These are phyloP conservation scores for Penicillium polonicum DNA, from an alignment of 2,329 filamentous ascomycete species.

Conservation along the genomic window DNA sequence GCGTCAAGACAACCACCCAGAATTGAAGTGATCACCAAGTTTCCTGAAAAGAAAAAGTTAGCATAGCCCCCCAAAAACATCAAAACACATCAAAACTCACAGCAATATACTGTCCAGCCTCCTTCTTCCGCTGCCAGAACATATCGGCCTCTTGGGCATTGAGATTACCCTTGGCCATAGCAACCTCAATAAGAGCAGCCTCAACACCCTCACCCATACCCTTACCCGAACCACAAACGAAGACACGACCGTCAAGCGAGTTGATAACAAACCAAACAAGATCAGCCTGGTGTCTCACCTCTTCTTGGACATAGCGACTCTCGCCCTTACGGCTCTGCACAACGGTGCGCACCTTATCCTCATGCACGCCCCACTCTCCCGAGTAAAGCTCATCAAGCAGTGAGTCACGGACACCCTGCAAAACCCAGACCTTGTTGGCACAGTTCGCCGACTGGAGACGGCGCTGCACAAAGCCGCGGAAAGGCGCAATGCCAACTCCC, in stretches of 20 bases:
- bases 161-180: constrained; percentile 88
- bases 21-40: constrained; percentile 32
- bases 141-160: constrained; percentile 75
- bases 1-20: background rate
- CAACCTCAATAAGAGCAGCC: constrained; percentile 79
- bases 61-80: background rate
- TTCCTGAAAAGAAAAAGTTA: constrained; percentile 27
- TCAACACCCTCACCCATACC: constrained; percentile 98
- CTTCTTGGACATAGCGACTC: constrained; percentile 92
- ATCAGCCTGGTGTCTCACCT: constrained; percentile 85
- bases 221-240: constrained; percentile 91
- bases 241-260: constrained; percentile 89
- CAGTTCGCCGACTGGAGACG: constrained; percentile 91
- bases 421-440: constrained; percentile 96
- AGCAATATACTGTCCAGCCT: constrained; percentile 91
- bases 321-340: constrained; percentile 74
- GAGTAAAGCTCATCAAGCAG: constrained; percentile 94
- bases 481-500: constrained; percentile 93
- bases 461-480: constrained; percentile 95
- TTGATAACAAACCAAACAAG: constrained; percentile 99
- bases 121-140: constrained; percentile 91
- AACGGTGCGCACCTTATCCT: constrained; percentile 79
- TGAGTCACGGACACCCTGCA: constrained; percentile 91
- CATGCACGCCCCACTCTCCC: constrained; percentile 92
- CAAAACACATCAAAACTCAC: constrained; percentile 42